Evolutionary conservation across 1,284 basidiomycete genomes (phyloP), one percentile per base, ranked within the genome.

Genomic region (Malassezia psittaci): DNA sequence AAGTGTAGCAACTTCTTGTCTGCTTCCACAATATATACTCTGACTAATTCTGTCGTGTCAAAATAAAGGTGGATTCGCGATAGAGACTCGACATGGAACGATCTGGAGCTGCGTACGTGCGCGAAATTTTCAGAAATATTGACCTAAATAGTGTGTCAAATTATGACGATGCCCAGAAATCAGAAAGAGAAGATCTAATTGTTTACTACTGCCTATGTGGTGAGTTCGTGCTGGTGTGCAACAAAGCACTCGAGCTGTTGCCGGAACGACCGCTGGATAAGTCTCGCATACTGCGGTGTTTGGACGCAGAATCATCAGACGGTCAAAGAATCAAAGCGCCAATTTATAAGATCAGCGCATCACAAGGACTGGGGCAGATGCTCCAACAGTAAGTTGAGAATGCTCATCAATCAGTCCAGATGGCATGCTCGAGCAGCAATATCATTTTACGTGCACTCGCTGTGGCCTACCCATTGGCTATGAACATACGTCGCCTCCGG

Each of bases 151-250:
- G 24, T 29, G 24, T 7, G 24, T 29, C 24, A 7, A 29, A 29
- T 29, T 29, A 29, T 29, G 24, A 29, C 24, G 24, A 29, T 7
- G 4, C 24, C 7, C 24, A 29, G 24, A 29, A 7, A 29, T 29
- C 24, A 29, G 24, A 29, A 29, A 29, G 24, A 29, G 24, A 47
- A 34, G 32, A 47, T 13, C 61, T 65, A 34, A 55, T 57, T 13
- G 55, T 65, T 36, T 71, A 66, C 63, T 72, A 70, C 59, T 72
- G 70, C 46, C 56, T 71, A 42, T 72, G 70, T 53, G 70, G 70
- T 16, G 70, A 72, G 42, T 72, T 72, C 48, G 61, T 58, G 12
- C 61, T 72, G 13, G 70, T 71, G 32, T 64, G 52, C 36, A 64
- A 72, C 36, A 53, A 48, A 1, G 37, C 56, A 6, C 55, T 72